Conservation (phyloP, 2,329 filamentous ascomycete species). For the Aspergillus amoenus region DNA sequence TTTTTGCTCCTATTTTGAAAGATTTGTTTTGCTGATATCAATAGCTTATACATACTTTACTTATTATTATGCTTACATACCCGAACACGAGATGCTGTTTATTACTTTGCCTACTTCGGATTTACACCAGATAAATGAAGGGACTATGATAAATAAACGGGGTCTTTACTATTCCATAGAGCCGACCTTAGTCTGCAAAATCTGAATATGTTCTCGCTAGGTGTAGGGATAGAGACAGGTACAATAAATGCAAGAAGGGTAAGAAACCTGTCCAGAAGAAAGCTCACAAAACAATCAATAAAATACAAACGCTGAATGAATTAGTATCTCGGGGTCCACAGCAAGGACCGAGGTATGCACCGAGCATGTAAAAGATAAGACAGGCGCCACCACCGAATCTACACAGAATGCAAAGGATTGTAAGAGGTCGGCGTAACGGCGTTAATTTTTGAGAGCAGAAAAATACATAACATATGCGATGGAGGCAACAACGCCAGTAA, state of each 20-base stretch:
- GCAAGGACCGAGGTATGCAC: neutral
- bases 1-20: neutral
- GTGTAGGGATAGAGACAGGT: neutral
- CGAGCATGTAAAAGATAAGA: neutral
- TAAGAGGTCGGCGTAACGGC: slow-evolving; percentile 5
- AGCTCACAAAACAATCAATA: no score
- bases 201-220: slow-evolving; percentile 11
- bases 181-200: neutral
- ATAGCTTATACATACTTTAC: neutral
- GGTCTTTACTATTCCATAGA: neutral
- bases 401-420: slow-evolving; percentile 1
- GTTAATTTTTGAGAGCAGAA: neutral
- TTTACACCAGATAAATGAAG: neutral
- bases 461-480: neutral
- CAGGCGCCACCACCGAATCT: neutral
- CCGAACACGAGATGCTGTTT: neutral
- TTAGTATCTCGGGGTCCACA: neutral
- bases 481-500: slow-evolving; percentile 10
- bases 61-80: neutral
- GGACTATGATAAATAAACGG: neutral
- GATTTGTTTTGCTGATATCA: neutral
- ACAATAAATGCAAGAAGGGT: neutral
- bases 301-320: neutral
- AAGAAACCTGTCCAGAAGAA: neutral
- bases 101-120: neutral